phyloP scores from a whole-genome alignment of 148 eudicot species.

The Hydrangea macrophylla region DNA sequence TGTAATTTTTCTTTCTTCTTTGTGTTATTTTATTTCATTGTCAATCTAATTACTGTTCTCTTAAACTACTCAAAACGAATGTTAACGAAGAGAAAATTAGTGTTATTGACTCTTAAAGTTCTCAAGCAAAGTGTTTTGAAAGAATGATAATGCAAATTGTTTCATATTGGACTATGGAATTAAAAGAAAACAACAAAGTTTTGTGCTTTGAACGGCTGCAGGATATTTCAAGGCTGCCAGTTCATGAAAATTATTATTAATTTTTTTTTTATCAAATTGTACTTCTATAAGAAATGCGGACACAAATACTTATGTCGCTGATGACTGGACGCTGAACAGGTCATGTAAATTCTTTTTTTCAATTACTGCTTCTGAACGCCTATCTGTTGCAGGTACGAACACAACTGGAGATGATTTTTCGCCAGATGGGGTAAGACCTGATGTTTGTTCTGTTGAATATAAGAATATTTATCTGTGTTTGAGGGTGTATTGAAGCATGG shows the following conservation, averaged over 20 bases:
- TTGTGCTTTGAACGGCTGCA: not conserved
- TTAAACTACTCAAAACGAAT: no score
- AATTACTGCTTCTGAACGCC: constrained; percentile 8
- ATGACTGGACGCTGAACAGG: not conserved
- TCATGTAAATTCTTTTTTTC: no score
- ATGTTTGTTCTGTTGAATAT: constrained; percentile 2
- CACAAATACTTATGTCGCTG: no score
- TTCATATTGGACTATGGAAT: not conserved
- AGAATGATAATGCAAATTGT: not conserved
- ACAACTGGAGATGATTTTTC: constrained; percentile 84
- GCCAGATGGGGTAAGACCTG: constrained; percentile 74
- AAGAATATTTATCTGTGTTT: not conserved
- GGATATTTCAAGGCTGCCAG: no score
- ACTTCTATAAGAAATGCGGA: no score
- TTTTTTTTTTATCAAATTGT: no score
- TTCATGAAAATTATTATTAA: no score
- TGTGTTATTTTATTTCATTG: not conserved
- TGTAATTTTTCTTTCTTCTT: constrained; percentile 1
- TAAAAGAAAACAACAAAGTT: not conserved
- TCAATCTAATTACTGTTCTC: no score
- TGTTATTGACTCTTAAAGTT: not conserved
- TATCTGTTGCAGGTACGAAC: constrained; percentile 53
- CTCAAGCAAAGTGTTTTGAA: not conserved
- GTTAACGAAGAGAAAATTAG: no score
- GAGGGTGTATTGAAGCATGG: not conserved